These are phyloP conservation scores for Trichopus zeylanicus DNA, from an alignment of 116 monocot genomes.

Conservation along the genomic window DNA sequence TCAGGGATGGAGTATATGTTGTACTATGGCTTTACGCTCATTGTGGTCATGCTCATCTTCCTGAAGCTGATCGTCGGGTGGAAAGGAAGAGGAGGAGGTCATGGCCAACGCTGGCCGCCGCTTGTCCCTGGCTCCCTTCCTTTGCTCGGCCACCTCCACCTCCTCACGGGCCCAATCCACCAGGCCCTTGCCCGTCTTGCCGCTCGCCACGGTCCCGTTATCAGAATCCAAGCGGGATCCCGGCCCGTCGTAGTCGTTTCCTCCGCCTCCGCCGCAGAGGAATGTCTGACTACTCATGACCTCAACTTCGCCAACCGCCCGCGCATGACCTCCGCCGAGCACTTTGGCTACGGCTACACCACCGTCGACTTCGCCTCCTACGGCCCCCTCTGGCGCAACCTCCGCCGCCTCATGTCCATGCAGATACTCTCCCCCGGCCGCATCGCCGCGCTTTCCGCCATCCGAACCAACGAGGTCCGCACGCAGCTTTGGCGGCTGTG, in stretches of 20 bases:
- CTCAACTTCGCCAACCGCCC: background rate
- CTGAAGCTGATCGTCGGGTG: background rate
- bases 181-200: background rate
- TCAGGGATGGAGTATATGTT: too few relatives aligned
- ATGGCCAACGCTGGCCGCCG: background rate
- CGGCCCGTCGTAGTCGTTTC: background rate
- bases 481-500: background rate
- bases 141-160: slow-evolving; percentile 1
- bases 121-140: background rate
- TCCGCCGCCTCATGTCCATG: background rate
- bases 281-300: background rate
- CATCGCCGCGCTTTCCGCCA: background rate
- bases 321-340: background rate
- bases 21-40: too few relatives aligned
- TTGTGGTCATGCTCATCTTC: background rate
- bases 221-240: background rate
- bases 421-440: background rate
- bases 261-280: background rate
- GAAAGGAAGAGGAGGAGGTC: background rate
- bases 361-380: background rate
- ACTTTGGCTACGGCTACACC: background rate
- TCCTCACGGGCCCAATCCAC: background rate
- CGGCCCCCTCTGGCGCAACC: background rate
- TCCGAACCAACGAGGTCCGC: background rate
- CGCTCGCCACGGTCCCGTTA: background rate